phyloP scores from a whole-genome alignment of 1,139 yeast species.

The Candida neerlandica region DNA sequence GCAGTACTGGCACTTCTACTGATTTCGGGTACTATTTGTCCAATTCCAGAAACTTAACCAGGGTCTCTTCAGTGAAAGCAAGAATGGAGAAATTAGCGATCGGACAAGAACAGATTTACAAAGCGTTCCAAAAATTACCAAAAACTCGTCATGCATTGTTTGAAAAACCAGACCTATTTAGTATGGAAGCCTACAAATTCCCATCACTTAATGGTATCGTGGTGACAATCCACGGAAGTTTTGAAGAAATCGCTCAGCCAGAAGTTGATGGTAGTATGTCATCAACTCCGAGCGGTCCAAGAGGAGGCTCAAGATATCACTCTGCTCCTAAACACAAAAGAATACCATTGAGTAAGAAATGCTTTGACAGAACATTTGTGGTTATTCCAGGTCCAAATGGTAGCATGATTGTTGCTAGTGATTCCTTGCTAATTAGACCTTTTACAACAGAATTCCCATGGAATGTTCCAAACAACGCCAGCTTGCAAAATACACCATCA shows the following conservation, averaged over 20 bases:
- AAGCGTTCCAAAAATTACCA: conserved; percentile 69
- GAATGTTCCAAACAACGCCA: conserved; percentile 26
- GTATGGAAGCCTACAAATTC: conserved; percentile 77
- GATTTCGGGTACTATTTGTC: conserved; percentile 70
- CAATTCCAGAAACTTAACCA: conserved; percentile 73
- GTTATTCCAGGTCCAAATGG: conserved; percentile 74
- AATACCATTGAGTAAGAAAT: conserved; percentile 57
- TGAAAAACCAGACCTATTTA: conserved; percentile 62
- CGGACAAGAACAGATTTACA: conserved; percentile 71
- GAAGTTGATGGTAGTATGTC: conserved; percentile 29
- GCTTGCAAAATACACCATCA: conserved; percentile 10
- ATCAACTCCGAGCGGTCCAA: conserved; percentile 22
- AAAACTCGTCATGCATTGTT: conserved; percentile 70
- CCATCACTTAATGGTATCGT: conserved; percentile 77
- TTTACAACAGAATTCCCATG: conserved; percentile 63
- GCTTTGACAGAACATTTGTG: conserved; percentile 88
- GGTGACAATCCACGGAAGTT: conserved; percentile 81
- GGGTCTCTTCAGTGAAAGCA: conserved; percentile 62
- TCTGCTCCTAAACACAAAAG: conserved; percentile 32
- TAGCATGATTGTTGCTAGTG: conserved; percentile 81
- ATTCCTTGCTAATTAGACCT: conserved; percentile 69
- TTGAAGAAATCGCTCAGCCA: conserved; percentile 65
- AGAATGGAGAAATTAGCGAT: conserved; percentile 60
- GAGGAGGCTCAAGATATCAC: conserved; percentile 32
- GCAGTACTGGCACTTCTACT: conserved; percentile 27